Conservation (phyloP, 305 asterid species). For the Rubia peregrina region DNA sequence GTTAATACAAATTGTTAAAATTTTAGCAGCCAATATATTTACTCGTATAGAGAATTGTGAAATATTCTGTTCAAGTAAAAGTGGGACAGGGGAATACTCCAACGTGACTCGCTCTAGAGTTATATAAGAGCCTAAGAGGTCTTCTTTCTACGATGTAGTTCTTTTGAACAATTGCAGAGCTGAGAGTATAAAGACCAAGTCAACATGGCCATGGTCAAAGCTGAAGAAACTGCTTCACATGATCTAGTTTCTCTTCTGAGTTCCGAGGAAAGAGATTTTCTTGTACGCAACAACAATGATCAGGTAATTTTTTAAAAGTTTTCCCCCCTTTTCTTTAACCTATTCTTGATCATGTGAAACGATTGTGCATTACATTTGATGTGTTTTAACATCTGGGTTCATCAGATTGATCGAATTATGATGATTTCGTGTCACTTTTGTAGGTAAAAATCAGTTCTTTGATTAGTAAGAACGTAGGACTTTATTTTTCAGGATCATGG, state of each 20-base stretch:
- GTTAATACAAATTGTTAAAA: too few species aligned
- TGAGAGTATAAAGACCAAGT: background rate
- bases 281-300: conserved; percentile 16
- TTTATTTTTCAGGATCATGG: conserved; percentile 26
- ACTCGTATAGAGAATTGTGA: too few species aligned
- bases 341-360: background rate
- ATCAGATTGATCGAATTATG: background rate
- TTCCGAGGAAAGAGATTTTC: conserved; percentile 25
- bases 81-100: too few species aligned
- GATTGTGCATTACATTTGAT: background rate
- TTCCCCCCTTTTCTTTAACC: too few species aligned
- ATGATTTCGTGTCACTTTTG: background rate
- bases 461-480: conserved; percentile 21
- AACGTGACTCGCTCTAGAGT: background rate
- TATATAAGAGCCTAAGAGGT: background rate
- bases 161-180: background rate
- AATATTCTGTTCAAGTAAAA: too few species aligned
- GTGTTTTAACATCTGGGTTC: background rate
- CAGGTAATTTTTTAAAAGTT: conserved; percentile 20
- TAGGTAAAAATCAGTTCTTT: conserved; percentile 22
- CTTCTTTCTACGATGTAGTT: background rate
- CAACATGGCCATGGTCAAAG: background rate
- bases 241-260: conserved; percentile 25
- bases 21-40: too few species aligned
- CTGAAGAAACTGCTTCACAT: conserved; percentile 11